A percentile compares a stretch with the other conserved stretches of the same genome.
Evolutionary conservation across 208 protist genomes (phyloP).

Genomic region (Endotrypanum monterogeii): DNA sequence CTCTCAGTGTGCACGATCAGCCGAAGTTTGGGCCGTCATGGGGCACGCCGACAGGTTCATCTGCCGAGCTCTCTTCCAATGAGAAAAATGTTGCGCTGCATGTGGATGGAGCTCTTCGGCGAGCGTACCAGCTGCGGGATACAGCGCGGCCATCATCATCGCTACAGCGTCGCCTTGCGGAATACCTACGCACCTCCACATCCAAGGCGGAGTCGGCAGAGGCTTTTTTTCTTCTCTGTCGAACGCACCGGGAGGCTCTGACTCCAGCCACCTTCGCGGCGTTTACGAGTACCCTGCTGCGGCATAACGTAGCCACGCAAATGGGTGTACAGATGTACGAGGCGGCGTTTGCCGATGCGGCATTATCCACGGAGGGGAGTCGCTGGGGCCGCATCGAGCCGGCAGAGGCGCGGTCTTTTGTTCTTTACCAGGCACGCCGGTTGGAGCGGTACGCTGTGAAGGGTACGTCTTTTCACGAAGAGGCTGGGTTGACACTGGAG

Average conservation of each 20-base stretch:
- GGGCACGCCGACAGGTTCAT: neutral
- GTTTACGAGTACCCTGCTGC: constrained; percentile 43
- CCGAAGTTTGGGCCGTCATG: neutral
- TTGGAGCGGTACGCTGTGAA: constrained; percentile 56
- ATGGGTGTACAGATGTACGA: constrained; percentile 45
- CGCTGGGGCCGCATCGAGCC: constrained; percentile 46
- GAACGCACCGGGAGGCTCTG: constrained; percentile 22
- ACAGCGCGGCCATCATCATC: constrained; percentile 3
- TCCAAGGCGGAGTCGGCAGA: constrained; percentile 45
- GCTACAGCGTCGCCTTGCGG: constrained; percentile 27
- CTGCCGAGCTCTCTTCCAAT: neutral
- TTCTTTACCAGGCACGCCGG: constrained; percentile 43
- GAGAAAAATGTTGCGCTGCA: neutral
- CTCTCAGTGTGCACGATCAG: neutral
- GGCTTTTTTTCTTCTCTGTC: constrained; percentile 49
- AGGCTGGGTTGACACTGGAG: constrained; percentile 58
- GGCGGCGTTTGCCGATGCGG: constrained; percentile 49
- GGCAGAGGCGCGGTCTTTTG: constrained; percentile 53
- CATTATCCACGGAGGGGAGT: constrained; percentile 31
- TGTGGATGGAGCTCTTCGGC: constrained; percentile 9
- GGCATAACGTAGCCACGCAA: constrained; percentile 41
- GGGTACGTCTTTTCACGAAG: constrained; percentile 50
- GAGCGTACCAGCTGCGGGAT: constrained; percentile 24
- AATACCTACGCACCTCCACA: constrained; percentile 30
- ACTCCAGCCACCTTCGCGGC: constrained; percentile 28